Conservation (phyloP, 2,329 filamentous ascomycete species). For the Sphaerulina vaccinii region DNA sequence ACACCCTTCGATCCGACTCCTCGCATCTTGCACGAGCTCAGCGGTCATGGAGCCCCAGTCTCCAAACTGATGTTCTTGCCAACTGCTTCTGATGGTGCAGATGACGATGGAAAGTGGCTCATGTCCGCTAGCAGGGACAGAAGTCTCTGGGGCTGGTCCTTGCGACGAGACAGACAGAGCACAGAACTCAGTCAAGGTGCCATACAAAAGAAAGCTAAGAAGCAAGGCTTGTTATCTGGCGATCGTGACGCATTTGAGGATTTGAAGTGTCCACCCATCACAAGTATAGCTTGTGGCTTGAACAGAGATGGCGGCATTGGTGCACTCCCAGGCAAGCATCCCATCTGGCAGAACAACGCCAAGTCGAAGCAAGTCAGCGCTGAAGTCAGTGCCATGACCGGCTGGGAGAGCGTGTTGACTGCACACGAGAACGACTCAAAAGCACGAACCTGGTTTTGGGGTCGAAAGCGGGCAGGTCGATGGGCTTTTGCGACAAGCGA, state of each 20-base stretch:
- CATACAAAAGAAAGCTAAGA: slow-evolving; percentile 84
- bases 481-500: slow-evolving; percentile 92
- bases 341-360: slow-evolving; percentile 76
- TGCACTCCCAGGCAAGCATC: slow-evolving; percentile 71
- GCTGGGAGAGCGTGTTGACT: slow-evolving; percentile 96
- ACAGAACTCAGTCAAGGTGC: slow-evolving; percentile 89
- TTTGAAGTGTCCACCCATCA: slow-evolving; percentile 88
- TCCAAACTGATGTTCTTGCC: slow-evolving; percentile 82
- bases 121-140: slow-evolving; percentile 85
- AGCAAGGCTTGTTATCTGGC: slow-evolving; percentile 65
- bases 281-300: slow-evolving; percentile 82
- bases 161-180: slow-evolving; percentile 91
- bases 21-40: slow-evolving; percentile 78
- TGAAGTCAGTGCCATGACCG: slow-evolving; percentile 73
- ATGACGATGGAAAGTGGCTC: slow-evolving; percentile 88
- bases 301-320: slow-evolving; percentile 96
- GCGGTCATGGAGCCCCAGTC: slow-evolving; percentile 84
- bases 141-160: slow-evolving; percentile 94
- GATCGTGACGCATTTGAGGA: slow-evolving; percentile 50
- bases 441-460: slow-evolving; percentile 98
- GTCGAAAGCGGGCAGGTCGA: slow-evolving; percentile 83
- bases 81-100: slow-evolving; percentile 82
- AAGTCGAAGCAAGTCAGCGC: slow-evolving; percentile 64
- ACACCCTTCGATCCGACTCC: slow-evolving; percentile 85
- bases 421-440: slow-evolving; percentile 82